A percentile compares a stretch with the other conserved stretches of the same genome.
phyloP scores from a whole-genome alignment of 805 yeast species.

The Kodamaea nitidulidarum region DNA sequence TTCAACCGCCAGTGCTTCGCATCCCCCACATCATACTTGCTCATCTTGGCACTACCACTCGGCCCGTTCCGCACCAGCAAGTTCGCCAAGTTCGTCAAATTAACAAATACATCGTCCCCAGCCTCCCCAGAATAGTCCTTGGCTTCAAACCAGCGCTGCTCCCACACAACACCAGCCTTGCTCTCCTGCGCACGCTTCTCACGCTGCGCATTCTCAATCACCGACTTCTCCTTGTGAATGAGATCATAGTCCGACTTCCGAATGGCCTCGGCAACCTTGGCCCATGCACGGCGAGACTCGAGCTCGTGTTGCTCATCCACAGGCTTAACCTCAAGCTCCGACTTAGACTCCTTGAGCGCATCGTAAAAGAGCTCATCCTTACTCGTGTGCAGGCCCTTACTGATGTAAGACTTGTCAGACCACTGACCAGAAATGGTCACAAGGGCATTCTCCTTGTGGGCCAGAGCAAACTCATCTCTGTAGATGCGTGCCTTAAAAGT shows the following conservation, averaged over 20 bases:
- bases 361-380: slow-evolving; percentile 59
- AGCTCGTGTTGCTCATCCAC: slow-evolving; percentile 72
- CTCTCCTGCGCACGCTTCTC: slow-evolving; percentile 71
- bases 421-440: slow-evolving; percentile 89
- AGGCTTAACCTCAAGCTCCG: slow-evolving; percentile 70
- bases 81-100: slow-evolving; percentile 42
- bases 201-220: slow-evolving; percentile 82
- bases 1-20: slow-evolving; percentile 70
- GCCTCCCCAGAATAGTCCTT: slow-evolving; percentile 25
- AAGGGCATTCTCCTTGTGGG: slow-evolving; percentile 57
- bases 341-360: slow-evolving; percentile 48
- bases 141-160: slow-evolving; percentile 72
- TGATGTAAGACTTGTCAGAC: slow-evolving; percentile 71
- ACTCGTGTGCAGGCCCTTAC: slow-evolving; percentile 49
- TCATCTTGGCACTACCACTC: slow-evolving; percentile 56
- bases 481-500: slow-evolving; percentile 81
- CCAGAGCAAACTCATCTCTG: slow-evolving; percentile 46
- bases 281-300: slow-evolving; percentile 90
- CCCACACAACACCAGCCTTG: slow-evolving; percentile 65
- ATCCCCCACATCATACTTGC: slow-evolving; percentile 50
- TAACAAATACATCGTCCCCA: slow-evolving; percentile 30
- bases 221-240: slow-evolving; percentile 71
- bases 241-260: slow-evolving; percentile 67
- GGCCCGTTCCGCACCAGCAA: slow-evolving; percentile 63
- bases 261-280: slow-evolving; percentile 83